Evolutionary conservation across 2,329 filamentous ascomycete genomes (phyloP).

Genomic region (Ophiostoma perfectum): DNA sequence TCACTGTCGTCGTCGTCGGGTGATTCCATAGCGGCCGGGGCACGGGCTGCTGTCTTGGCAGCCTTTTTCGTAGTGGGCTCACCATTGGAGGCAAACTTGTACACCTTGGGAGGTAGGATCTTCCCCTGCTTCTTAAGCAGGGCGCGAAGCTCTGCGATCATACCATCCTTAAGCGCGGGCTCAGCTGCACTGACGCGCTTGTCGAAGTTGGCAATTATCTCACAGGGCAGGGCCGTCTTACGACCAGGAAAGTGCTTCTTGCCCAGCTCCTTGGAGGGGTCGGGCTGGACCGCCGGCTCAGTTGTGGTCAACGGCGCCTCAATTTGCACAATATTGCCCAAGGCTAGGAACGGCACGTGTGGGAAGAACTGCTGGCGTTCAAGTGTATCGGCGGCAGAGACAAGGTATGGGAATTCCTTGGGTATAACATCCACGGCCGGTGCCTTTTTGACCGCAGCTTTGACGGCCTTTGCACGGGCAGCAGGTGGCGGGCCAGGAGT

Average conservation of each 20-base stretch:
- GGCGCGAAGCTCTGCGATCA: slow-evolving; percentile 25
- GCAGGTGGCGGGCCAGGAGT: background rate
- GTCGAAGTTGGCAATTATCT: slow-evolving; percentile 27
- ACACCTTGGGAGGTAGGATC: slow-evolving; percentile 27
- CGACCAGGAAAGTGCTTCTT: slow-evolving; percentile 25
- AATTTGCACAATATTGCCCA: slow-evolving; percentile 25
- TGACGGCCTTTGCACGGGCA: slow-evolving; percentile 17
- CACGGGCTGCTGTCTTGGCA: slow-evolving; percentile 1
- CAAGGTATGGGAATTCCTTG: slow-evolving; percentile 20
- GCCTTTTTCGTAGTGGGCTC: slow-evolving; percentile 17
- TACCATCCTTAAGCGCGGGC: slow-evolving; percentile 23
- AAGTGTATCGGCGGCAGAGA: slow-evolving; percentile 22
- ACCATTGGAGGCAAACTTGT: slow-evolving; percentile 25
- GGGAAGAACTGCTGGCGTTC: slow-evolving; percentile 26
- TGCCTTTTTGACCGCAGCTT: slow-evolving; percentile 14
- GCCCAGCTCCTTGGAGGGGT: slow-evolving; percentile 27
- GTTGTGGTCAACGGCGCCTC: slow-evolving; percentile 23
- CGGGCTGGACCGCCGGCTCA: slow-evolving; percentile 26
- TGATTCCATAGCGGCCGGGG: slow-evolving; percentile 21
- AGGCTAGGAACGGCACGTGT: slow-evolving; percentile 22
- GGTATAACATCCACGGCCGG: slow-evolving; percentile 17
- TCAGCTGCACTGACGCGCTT: slow-evolving; percentile 22
- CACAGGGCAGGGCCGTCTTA: slow-evolving; percentile 24
- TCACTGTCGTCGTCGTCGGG: slow-evolving; percentile 24
- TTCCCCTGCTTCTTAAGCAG: slow-evolving; percentile 26